Base-by-base conservation (phyloP, 2,329 filamentous ascomycete genomes). In the Ascochyta lentis region DNA sequence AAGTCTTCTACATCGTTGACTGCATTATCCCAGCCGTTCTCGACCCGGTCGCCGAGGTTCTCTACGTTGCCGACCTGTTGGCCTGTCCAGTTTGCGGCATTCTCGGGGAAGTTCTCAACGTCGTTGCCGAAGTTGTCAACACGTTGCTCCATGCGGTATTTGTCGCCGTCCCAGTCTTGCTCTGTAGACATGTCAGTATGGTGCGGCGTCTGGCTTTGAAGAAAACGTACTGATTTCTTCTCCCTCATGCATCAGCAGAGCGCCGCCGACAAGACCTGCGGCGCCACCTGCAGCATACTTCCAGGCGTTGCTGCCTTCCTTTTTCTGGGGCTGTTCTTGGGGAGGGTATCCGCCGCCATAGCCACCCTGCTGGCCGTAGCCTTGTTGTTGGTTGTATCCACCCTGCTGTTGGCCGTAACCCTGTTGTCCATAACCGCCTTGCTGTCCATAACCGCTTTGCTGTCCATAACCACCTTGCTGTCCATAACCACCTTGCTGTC, bases 281-380 rank as follows among this genome's bases (percentile, higher is more conserved):
- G 42, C 63, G n/a, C 66, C 66, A 5, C 58, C 66, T 52, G 65
- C 65, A 1, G 66, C 66, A 31, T 69, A 69, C 50, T 69, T 69
- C 66, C 63, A 69, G 10, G 61, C 63, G 37, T 69, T 69, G 13
- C 65, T 63, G 8, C 66, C 59, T 6, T 53, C 48, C 56, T 63
- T 60, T 39, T 66, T 59, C 41, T 64, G 40, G n/a, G 61, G 54
- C n/a, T 63, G 56, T 38, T 54, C 49, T 6, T 61, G 49, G 6
- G 31, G 44, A n/a, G 49, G 33, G 5, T 59, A 56, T 16, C 46
- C 26, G n/a, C 56, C 51, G 3, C 61, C 59, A 24, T 66, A 66
- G 3, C 60, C 49, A 6, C 35, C 6, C 44, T 57, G 56, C 46
- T 68, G 63, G 5, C 62, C 49, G 43, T 55, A 61, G 13, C 60